These are phyloP conservation scores for Backusella tuberculispora DNA, from an alignment of 192 early-diverging fungal genomes.

Conservation along the genomic window DNA sequence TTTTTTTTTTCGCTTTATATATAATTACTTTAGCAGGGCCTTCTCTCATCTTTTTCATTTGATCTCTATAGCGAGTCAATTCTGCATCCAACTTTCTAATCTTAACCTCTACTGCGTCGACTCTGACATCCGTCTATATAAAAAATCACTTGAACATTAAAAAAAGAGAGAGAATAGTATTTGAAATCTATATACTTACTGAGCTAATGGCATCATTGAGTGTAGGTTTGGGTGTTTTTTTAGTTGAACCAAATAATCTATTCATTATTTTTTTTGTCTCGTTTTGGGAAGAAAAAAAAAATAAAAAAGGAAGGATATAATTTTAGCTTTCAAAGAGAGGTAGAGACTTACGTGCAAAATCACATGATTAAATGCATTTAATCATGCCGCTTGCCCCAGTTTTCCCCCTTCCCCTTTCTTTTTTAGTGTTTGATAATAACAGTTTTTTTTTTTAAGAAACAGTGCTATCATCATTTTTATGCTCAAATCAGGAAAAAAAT, in stretches of 20 bases:
- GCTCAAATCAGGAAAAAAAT: too few species aligned
- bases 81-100: conserved; percentile 95
- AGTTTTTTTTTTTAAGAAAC: neutral
- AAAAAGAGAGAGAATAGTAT: neutral
- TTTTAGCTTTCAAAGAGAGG: neutral
- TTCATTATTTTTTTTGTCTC: conserved; percentile 61
- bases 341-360: neutral
- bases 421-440: neutral
- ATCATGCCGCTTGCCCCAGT: too few species aligned
- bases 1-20: neutral
- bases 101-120: conserved; percentile 89
- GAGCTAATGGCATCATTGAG: conserved; percentile 80
- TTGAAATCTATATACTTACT: neutral
- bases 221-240: conserved; percentile 85
- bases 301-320: neutral
- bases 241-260: conserved; percentile 90
- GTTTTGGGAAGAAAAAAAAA: neutral
- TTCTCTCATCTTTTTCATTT: conserved; percentile 93
- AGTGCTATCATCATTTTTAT: too few species aligned
- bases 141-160: neutral
- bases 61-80: conserved; percentile 87
- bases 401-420: too few species aligned
- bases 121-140: conserved; percentile 80
- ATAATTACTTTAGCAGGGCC: conserved; percentile 75
- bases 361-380: neutral